These are phyloP conservation scores for Rhizopus sp. DNA, from an alignment of 371 early-diverging fungal genomes.

Conservation along the genomic window DNA sequence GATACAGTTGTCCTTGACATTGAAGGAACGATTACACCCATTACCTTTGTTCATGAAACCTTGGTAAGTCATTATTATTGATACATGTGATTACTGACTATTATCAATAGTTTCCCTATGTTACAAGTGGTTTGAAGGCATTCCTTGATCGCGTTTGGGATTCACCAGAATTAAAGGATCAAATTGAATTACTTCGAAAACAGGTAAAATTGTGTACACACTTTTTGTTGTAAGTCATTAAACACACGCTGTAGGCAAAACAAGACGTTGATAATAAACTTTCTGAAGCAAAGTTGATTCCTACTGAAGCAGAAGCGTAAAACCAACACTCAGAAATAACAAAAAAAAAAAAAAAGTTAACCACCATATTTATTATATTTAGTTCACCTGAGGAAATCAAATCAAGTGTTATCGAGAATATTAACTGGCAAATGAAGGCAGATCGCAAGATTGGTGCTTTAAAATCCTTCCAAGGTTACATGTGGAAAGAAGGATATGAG, in stretches of 20 bases:
- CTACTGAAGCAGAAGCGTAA: slow-evolving; percentile 46
- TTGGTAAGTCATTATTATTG: slow-evolving; percentile 49
- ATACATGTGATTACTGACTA: background rate
- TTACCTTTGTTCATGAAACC: slow-evolving; percentile 91
- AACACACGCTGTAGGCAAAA: slow-evolving; percentile 47
- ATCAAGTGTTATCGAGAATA: slow-evolving; percentile 63
- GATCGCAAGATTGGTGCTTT: slow-evolving; percentile 89
- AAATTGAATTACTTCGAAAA: slow-evolving; percentile 66
- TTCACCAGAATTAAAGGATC: slow-evolving; percentile 55
- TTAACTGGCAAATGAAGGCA: slow-evolving; percentile 80
- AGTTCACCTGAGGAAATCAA: slow-evolving; percentile 57
- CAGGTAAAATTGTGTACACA: slow-evolving; percentile 55
- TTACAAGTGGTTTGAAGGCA: slow-evolving; percentile 54
- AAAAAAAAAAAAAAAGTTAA: background rate
- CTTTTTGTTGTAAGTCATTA: background rate
- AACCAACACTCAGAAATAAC: slow-evolving; percentile 4
- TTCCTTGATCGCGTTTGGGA: slow-evolving; percentile 75
- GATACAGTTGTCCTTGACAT: slow-evolving; percentile 79
- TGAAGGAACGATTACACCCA: slow-evolving; percentile 97
- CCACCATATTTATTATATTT: background rate
- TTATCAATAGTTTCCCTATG: slow-evolving; percentile 75
- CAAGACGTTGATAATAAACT: slow-evolving; percentile 57
- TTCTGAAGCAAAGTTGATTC: slow-evolving; percentile 49
- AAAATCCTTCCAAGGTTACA: slow-evolving; percentile 92
- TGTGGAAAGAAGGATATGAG: slow-evolving; percentile 90